A percentile compares a stretch with the other conserved stretches of the same genome.
Evolutionary conservation across 306 rosid species (phyloP).

Genomic region (Prunus persica): Prunus_persica_NCBIv2 NC_034013.1:15815001-15815500

Average conservation of each 20-base stretch:
- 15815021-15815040: too few species aligned
- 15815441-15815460: not conserved
- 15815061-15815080: not conserved
- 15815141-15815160: not conserved
- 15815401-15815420: constrained; percentile 11
- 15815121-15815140: not conserved
- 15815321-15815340: constrained; percentile 7
- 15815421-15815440: not conserved
- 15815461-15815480: not conserved
- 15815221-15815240: not conserved
- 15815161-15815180: not conserved
- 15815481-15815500: not conserved
- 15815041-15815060: not conserved
- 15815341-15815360: not conserved
- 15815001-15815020: not conserved
- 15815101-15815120: not conserved
- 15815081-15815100: not conserved
- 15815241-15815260: not conserved
- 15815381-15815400: constrained; percentile 8
- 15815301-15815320: not conserved
- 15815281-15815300: not conserved
- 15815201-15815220: not conserved
- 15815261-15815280: not conserved
- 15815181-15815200: constrained; percentile 4
- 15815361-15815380: not conserved